These are phyloP conservation scores for Stromatinia cepivora DNA, from an alignment of 2,329 filamentous ascomycete species.

Conservation along the genomic window DNA sequence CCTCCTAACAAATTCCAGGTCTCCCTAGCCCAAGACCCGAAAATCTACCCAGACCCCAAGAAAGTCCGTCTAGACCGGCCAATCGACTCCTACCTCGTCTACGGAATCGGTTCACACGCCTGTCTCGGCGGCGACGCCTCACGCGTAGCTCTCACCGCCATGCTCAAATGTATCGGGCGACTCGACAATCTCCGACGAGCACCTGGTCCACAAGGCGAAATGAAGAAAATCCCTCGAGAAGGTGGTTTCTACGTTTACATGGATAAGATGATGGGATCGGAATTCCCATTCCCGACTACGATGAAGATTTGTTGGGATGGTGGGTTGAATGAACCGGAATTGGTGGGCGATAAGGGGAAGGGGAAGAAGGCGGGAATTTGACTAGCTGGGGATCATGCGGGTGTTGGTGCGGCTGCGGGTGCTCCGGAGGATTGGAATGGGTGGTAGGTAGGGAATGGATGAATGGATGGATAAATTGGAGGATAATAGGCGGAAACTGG, in stretches of 20 bases:
- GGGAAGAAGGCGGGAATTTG: background rate
- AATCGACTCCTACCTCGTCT: conserved; percentile 62
- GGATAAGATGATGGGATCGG: conserved; percentile 49
- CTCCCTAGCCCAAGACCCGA: conserved; percentile 46
- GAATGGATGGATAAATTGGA: background rate
- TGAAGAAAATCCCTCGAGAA: conserved; percentile 25
- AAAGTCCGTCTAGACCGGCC: conserved; percentile 63
- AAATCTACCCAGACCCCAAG: conserved; percentile 60
- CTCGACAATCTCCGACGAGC: conserved; percentile 26
- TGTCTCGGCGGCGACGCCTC: conserved; percentile 58
- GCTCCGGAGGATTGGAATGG: conserved; percentile 8
- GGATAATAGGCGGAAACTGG: too few species aligned
- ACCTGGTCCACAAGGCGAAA: conserved; percentile 24
- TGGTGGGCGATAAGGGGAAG: background rate
- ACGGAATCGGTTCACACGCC: conserved; percentile 61
- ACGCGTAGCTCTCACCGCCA: conserved; percentile 54
- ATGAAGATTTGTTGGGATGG: conserved; percentile 34
- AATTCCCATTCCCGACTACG: conserved; percentile 49
- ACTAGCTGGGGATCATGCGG: background rate
- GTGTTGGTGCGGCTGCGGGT: background rate
- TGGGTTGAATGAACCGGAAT: conserved; percentile 21
- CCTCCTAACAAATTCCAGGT: background rate
- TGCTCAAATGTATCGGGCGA: conserved; percentile 40
- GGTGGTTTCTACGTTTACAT: conserved; percentile 26
- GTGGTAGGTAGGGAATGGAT: background rate